These are phyloP conservation scores for Cytospora paraplurivora DNA, from an alignment of 2,329 filamentous ascomycete species.

Conservation along the genomic window DNA sequence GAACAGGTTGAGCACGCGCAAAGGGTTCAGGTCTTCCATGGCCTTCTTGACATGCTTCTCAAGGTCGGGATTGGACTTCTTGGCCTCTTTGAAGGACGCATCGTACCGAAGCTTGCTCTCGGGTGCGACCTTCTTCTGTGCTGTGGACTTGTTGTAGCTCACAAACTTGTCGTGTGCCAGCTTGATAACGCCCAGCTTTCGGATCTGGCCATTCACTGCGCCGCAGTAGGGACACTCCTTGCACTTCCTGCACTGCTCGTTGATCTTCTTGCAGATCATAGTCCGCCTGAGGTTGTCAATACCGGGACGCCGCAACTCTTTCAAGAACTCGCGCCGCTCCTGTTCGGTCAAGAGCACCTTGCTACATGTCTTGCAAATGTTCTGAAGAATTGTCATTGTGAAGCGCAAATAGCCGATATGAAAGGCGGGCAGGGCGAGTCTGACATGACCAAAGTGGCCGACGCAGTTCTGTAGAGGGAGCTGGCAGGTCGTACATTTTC, in stretches of 20 bases:
- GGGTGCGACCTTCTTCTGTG: slow-evolving; percentile 80
- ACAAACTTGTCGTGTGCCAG: slow-evolving; percentile 92
- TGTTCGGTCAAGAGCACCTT: slow-evolving; percentile 79
- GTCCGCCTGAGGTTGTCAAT: slow-evolving; percentile 85
- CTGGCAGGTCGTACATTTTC: slow-evolving; percentile 79
- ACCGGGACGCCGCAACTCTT: slow-evolving; percentile 75
- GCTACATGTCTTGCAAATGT: slow-evolving; percentile 95
- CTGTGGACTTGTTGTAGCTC: slow-evolving; percentile 84
- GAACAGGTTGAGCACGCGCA: slow-evolving; percentile 88
- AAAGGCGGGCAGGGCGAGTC: slow-evolving; percentile 87
- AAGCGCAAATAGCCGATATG: slow-evolving; percentile 96
- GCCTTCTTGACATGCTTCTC: slow-evolving; percentile 92
- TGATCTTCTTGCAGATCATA: slow-evolving; percentile 84
- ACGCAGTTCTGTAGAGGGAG: slow-evolving; percentile 82
- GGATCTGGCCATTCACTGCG: slow-evolving; percentile 84
- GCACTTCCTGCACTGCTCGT: slow-evolving; percentile 85
- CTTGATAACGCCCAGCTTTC: slow-evolving; percentile 90
- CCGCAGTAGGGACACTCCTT: slow-evolving; percentile 81
- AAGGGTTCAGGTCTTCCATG: slow-evolving; percentile 89
- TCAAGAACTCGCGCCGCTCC: slow-evolving; percentile 77
- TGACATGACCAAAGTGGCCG: slow-evolving; percentile 93
- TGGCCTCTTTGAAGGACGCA: slow-evolving; percentile 78
- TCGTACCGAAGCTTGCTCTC: slow-evolving; percentile 83
- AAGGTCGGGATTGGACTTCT: slow-evolving; percentile 75
- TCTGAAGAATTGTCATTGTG: slow-evolving; percentile 87